phyloP scores from a whole-genome alignment of 148 eudicot species.

The Spergularia bocconei region DNA sequence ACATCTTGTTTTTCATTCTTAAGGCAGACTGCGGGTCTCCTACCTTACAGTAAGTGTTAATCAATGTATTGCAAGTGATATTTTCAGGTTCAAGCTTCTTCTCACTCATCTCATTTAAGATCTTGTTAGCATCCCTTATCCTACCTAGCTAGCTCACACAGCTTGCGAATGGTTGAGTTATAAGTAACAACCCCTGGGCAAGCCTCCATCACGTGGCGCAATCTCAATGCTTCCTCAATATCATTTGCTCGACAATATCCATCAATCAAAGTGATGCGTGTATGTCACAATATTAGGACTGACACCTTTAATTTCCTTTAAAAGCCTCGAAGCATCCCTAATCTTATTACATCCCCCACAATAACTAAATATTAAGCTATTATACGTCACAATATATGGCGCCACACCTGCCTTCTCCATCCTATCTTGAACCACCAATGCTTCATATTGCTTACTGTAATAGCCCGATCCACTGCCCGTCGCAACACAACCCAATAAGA shows the following conservation, averaged over 20 bases:
- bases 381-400: constrained; percentile 83
- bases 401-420: constrained; percentile 62
- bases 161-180: constrained; percentile 68
- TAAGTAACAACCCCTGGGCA: constrained; percentile 69
- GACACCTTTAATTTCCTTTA: constrained; percentile 58
- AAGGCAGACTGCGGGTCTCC: constrained; percentile 73
- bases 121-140: constrained; percentile 72
- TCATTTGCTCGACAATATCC: constrained; percentile 80
- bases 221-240: constrained; percentile 53
- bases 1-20: constrained; percentile 65
- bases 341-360: constrained; percentile 80
- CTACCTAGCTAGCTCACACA: constrained; percentile 81
- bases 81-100: constrained; percentile 80
- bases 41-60: constrained; percentile 86
- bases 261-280: constrained; percentile 64
- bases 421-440: constrained; percentile 69
- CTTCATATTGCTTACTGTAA: constrained; percentile 90
- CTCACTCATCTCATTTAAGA: constrained; percentile 72
- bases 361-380: constrained; percentile 67
- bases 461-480: too few species aligned
- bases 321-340: constrained; percentile 84
- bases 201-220: constrained; percentile 57
- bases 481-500: too few species aligned
- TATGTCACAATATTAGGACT: constrained; percentile 76
- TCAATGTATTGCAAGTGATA: constrained; percentile 83